These are phyloP conservation scores for Favolaschia claudopus DNA, from an alignment of 768 basidiomycete genomes.

Conservation along the genomic window DNA sequence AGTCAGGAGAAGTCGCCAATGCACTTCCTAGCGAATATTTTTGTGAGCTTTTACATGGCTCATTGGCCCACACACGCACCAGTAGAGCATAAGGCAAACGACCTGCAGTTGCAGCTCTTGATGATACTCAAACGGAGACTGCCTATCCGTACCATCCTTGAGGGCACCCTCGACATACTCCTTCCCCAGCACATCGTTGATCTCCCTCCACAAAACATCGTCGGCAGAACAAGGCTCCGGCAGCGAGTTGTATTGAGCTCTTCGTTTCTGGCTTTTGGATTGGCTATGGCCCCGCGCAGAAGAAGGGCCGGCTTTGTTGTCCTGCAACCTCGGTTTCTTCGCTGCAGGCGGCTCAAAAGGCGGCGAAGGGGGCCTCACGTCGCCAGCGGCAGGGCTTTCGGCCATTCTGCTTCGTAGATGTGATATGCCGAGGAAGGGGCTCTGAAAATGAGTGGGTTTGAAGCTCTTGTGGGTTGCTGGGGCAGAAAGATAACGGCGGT, in stretches of 20 bases:
- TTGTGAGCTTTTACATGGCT: neutral
- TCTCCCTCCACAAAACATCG: constrained; percentile 80
- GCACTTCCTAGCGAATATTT: constrained; percentile 62
- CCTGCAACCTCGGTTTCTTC: constrained; percentile 39
- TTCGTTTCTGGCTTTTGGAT: constrained; percentile 34
- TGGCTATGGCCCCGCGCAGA: constrained; percentile 17
- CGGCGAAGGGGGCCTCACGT: constrained; percentile 4
- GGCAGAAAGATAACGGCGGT: too few species aligned
- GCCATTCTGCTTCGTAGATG: neutral
- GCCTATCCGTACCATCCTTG: constrained; percentile 57
- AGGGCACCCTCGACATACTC: constrained; percentile 60
- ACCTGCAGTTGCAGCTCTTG: constrained; percentile 75
- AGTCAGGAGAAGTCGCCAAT: constrained; percentile 59
- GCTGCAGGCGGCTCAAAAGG: constrained; percentile 30
- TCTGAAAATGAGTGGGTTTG: too few species aligned
- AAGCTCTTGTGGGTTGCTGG: too few species aligned
- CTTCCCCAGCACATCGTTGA: constrained; percentile 69
- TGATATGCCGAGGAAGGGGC: neutral
- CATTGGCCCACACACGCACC: constrained; percentile 47
- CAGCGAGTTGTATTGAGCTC: constrained; percentile 47
- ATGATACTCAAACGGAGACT: constrained; percentile 64
- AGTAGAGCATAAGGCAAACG: constrained; percentile 65
- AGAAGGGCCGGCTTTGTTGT: neutral
- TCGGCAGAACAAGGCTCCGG: constrained; percentile 75
- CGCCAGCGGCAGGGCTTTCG: neutral